These are phyloP conservation scores for Malassezia sympodialis DNA, from an alignment of 1,284 basidiomycete genomes.

Conservation along the genomic window DNA sequence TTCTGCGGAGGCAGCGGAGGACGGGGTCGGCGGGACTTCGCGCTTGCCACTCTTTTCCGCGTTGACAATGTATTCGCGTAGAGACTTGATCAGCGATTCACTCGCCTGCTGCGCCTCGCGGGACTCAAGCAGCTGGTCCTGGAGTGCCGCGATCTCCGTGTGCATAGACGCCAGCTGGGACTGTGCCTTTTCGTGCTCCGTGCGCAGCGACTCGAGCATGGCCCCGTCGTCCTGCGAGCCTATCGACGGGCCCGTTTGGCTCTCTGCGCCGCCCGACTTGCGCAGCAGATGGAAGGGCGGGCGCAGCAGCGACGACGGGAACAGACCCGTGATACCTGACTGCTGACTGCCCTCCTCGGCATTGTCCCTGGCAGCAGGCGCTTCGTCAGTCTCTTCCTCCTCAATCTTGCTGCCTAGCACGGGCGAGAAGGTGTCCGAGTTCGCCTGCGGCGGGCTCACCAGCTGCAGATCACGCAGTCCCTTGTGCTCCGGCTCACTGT, in stretches of 20 bases:
- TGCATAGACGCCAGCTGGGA: slow-evolving; percentile 27
- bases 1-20: neutral
- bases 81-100: slow-evolving; percentile 32
- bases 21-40: neutral
- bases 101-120: slow-evolving; percentile 40
- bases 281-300: slow-evolving; percentile 8
- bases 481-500: slow-evolving; percentile 4
- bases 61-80: slow-evolving; percentile 30
- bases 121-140: slow-evolving; percentile 30
- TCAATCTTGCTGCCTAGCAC: neutral
- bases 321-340: neutral
- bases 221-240: neutral
- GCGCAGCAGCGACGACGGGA: slow-evolving; percentile 11
- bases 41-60: neutral
- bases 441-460: neutral
- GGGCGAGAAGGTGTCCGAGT: neutral
- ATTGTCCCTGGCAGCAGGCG: neutral
- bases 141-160: slow-evolving; percentile 25
- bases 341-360: neutral
- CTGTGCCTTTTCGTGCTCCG: slow-evolving; percentile 4
- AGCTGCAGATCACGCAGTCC: slow-evolving; percentile 11
- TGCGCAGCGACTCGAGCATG: neutral
- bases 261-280: neutral
- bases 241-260: neutral
- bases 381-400: neutral